Evolutionary conservation across 257 asterid species (phyloP).

Genomic region (Jacaranda mimosifolia): DNA sequence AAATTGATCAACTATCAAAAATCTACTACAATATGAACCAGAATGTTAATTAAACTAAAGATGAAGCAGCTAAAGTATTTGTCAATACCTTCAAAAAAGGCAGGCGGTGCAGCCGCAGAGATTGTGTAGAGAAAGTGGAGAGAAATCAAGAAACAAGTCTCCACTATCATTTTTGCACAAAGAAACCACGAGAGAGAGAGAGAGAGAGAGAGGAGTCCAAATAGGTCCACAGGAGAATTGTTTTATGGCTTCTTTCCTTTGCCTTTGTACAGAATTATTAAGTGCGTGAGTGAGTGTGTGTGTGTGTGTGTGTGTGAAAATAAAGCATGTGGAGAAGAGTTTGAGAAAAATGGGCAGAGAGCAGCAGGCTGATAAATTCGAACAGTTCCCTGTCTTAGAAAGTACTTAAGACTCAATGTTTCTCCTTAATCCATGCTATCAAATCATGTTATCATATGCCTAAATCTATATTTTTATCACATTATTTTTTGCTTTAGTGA

Average conservation of each 20-base stretch:
- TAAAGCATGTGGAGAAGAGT: conserved; percentile 13
- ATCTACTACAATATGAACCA: background rate
- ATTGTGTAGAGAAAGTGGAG: conserved; percentile 42
- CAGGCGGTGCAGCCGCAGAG: conserved; percentile 46
- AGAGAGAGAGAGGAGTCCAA: background rate
- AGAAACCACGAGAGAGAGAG: conserved; percentile 5
- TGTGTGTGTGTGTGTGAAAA: background rate
- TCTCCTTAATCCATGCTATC: conserved; percentile 28
- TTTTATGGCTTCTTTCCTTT: background rate
- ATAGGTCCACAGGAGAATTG: background rate
- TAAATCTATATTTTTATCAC: background rate
- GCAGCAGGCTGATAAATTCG: background rate
- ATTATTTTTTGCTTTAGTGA: background rate
- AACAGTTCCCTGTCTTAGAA: background rate
- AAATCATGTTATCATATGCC: conserved; percentile 9
- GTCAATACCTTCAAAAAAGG: conserved; percentile 62
- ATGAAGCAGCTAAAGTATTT: background rate
- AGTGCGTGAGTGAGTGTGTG: background rate
- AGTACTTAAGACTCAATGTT: conserved; percentile 10
- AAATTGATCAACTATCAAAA: background rate
- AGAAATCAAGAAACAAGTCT: conserved; percentile 40
- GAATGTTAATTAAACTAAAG: background rate
- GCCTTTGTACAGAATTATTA: conserved; percentile 17
- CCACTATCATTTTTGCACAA: conserved; percentile 40
- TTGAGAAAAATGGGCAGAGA: background rate